Evolutionary conservation across 257 asterid species (phyloP), one percentile per base, ranked within the genome.

Genomic region (Penstemon newberryi): DNA sequence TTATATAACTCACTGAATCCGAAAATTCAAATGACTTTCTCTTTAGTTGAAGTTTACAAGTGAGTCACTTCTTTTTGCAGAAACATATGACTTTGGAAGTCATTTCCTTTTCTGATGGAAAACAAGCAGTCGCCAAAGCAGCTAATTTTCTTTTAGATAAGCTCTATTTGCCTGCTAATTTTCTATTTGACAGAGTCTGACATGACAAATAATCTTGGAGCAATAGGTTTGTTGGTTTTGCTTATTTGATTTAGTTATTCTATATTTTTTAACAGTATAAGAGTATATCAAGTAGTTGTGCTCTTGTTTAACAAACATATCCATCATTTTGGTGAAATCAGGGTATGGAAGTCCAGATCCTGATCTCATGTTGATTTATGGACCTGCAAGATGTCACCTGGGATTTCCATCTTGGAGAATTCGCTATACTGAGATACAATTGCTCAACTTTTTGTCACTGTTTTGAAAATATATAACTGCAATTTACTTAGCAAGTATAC

Each of bases 331-430:
- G 73, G 61, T 70, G 75, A 70, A 70, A 77, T 44, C 77, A 91
- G 99, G 99, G 66, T 82, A 77, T 65, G 81, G 72, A 50, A 86
- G 80, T 45, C 73, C 87, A 12, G 96, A 86, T 41, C 96, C 99
- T 25, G 95, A 91, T 77, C 88, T 94, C 76, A 77, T 94, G 81
- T 81, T 94, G 73, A 74, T 94, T 74, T 94, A 91, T 61, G 99
- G 91, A 43, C 96, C 95, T 53, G 84, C 85, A 67, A 86, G 99
- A 86, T 85, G 97, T 83, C 97, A 93, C 80, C 76, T 86, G 56
- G 98, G 98, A 15, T 93, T 90, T 78, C 98, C 97, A 7, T 85
- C 97, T 36, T 93, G 98, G 98, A 88, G 96, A 80, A 73, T 88
- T 60, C 95, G 94, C 43, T 93, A 93, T 80, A 85, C 97, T 15